phyloP scores from a whole-genome alignment of 768 basidiomycete genomes.

The Podaxis sp. region DNA sequence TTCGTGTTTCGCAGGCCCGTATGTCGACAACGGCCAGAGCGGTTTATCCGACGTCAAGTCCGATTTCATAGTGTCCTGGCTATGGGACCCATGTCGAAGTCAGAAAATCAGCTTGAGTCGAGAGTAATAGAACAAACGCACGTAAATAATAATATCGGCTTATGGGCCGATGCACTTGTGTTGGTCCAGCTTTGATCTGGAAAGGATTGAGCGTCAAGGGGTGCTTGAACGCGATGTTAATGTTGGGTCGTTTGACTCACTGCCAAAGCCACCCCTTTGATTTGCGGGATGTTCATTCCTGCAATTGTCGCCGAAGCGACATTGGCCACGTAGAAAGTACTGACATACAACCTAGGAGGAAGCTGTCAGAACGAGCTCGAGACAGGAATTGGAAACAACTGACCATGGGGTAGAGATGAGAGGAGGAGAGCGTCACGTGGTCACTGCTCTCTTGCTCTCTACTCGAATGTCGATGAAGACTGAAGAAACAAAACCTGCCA shows the following conservation, averaged over 20 bases:
- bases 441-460: not conserved
- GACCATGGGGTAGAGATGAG: constrained; percentile 3
- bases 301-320: constrained; percentile 65
- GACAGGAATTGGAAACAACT: not conserved
- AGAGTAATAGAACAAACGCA: constrained; percentile 22
- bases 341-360: constrained; percentile 50
- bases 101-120: not conserved
- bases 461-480: constrained; percentile 2
- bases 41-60: constrained; percentile 78
- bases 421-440: constrained; percentile 10
- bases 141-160: constrained; percentile 35
- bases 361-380: not conserved
- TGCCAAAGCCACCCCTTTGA: constrained; percentile 42
- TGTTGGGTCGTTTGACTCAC: constrained; percentile 33
- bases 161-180: constrained; percentile 21
- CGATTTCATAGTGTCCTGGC: constrained; percentile 56
- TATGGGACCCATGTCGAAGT: constrained; percentile 25
- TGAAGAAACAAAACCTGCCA: constrained; percentile 12
- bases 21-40: constrained; percentile 75
- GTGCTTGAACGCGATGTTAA: not conserved
- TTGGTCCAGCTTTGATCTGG: constrained; percentile 42
- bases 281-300: constrained; percentile 60
- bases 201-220: not conserved
- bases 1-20: constrained; percentile 75
- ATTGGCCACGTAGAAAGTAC: constrained; percentile 61